Base-by-base conservation (phyloP, 148 eudicot species). In the Vaccinium myrtillus region DNA sequence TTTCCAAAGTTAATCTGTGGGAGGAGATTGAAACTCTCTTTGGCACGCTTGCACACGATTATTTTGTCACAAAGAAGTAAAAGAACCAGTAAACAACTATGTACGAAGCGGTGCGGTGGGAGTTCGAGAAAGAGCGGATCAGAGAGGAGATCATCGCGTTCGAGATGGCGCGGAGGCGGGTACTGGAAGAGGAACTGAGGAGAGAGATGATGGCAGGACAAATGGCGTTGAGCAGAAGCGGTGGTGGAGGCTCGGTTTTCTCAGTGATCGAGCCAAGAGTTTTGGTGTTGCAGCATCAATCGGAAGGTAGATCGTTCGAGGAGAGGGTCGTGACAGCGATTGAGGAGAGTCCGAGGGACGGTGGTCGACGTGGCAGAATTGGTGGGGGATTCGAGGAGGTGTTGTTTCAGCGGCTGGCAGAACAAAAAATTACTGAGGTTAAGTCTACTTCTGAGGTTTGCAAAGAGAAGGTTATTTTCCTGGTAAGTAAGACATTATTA, bases 131-230 rank as follows among this genome's bases (percentile, higher is more conserved):
- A 82, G 92, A 92, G 80, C 56, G 85, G 27, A 95, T 94, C 63
- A 84, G 95, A 36, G 90, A 86, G 23, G 91, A 93, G 84, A 87
- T 93, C 0, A 89, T 93, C 0, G 92, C 88, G 0, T 88, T 82
- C 2, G 97, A 95, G 88, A 82, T 87, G 0, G 86, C 71, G 5
- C 77, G 92, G 63, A 84, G 90, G 86, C 88, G 93, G 59, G 5
- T 87, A 53, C 49, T 95, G 9, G 95, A 95, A 58, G 93, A 85
- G 10, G 95, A 95, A 46, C 92, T 94, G 49, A 87, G 94, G 82
- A 88, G 92, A 75, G 98, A 94, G 86, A 51, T 95, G 89, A 83
- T 86, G 88, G 8, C 83, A 75, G 98, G 93, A 23, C 91, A 95
- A 23, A 75, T 91, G 79, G 87, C 87, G 2, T 3, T 85, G 84